Conservation (phyloP, 331 rosid species). For the Stylosanthes scabra region DNA sequence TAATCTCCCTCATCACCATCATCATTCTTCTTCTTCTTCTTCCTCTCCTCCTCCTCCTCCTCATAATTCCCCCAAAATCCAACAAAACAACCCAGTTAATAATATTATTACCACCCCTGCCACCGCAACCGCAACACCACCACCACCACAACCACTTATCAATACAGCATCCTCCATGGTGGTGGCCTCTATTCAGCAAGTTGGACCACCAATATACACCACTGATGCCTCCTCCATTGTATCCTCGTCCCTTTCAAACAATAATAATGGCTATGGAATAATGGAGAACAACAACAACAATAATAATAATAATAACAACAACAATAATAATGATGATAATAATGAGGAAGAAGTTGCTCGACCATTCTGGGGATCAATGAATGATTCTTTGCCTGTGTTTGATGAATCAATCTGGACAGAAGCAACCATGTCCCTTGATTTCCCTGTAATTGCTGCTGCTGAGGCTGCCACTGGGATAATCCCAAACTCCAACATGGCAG, state of each 20-base stretch:
- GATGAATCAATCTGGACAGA: constrained; percentile 77
- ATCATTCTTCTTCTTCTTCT: not conserved
- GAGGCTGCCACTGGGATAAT: constrained; percentile 30
- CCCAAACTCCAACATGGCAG: constrained; percentile 39
- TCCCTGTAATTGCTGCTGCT: constrained; percentile 49
- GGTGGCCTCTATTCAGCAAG: constrained; percentile 27
- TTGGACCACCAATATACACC: constrained; percentile 31
- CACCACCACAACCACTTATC: not conserved
- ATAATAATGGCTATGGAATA: no score
- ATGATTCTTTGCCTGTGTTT: constrained; percentile 42
- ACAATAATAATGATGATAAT: no score
- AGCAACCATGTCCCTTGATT: constrained; percentile 72
- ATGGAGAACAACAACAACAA: no score
- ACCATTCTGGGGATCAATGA: constrained; percentile 52
- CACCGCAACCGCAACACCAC: no score
- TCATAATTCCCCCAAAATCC: no score
- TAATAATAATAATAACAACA: no score
- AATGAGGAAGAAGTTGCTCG: constrained; percentile 23
- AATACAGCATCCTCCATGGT: no score
- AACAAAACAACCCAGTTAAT: no score
- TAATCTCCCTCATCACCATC: constrained; percentile 59
- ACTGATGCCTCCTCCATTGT: not conserved
- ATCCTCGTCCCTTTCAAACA: no score
- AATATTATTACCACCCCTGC: not conserved
- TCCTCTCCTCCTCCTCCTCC: no score